Percentiles rank a stretch among this genome's conserved stretches.
These are phyloP conservation scores for Phaeosphaeria sp. DNA, from an alignment of 2,329 filamentous ascomycete species.

Conservation along the genomic window DNA sequence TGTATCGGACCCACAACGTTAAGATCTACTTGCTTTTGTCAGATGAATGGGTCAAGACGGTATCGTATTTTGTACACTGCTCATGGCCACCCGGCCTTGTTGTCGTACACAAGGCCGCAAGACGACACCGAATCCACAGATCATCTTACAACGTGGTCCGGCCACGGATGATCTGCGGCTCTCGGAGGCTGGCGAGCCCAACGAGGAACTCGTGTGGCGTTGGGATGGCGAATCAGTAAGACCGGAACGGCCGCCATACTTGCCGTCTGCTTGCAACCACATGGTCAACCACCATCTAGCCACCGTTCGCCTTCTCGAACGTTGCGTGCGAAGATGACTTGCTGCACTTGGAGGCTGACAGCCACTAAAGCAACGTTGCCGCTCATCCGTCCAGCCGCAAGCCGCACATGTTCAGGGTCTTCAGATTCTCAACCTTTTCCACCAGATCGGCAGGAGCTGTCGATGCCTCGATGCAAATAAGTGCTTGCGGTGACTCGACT, in stretches of 20 bases:
- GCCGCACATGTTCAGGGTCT: neutral
- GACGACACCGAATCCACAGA: neutral
- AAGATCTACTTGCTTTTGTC: neutral
- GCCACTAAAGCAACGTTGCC: neutral
- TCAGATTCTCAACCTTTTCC: neutral
- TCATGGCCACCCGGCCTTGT: neutral
- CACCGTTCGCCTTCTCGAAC: neutral
- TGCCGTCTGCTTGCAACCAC: neutral
- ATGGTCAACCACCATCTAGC: neutral
- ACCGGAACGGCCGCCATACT: constrained; percentile 1
- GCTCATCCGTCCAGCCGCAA: neutral
- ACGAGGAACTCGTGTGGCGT: neutral
- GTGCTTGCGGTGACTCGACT: neutral
- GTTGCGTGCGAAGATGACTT: neutral
- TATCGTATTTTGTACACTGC: neutral
- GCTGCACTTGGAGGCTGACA: neutral
- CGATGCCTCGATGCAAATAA: neutral
- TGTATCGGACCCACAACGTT: neutral
- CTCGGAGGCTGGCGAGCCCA: neutral
- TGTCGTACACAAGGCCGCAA: neutral
- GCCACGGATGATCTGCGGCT: neutral
- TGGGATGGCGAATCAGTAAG: neutral
- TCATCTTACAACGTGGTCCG: neutral
- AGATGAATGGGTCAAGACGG: neutral
- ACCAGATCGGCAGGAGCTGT: neutral